These are phyloP conservation scores for Annulohypoxylon moriforme DNA, from an alignment of 495 filamentous ascomycete species.

Conservation along the genomic window DNA sequence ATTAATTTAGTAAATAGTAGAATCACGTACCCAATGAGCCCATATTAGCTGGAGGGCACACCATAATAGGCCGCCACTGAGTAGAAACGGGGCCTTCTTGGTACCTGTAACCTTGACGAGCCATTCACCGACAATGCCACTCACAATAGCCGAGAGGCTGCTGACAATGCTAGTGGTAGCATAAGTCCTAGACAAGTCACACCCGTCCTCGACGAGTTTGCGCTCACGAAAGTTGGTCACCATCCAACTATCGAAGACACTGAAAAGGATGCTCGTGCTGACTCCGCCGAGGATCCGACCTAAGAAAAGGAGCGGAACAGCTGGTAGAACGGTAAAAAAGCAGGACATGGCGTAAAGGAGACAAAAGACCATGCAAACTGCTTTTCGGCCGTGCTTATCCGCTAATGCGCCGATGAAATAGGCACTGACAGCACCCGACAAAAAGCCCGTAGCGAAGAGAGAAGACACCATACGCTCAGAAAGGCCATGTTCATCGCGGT, in stretches of 20 bases:
- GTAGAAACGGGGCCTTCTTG: conserved; percentile 63
- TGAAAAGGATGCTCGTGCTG: conserved; percentile 65
- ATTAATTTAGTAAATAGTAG: not conserved
- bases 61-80: conserved; percentile 53
- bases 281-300: conserved; percentile 66
- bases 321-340: conserved; percentile 55
- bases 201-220: conserved; percentile 47
- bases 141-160: conserved; percentile 61
- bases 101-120: conserved; percentile 56
- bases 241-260: conserved; percentile 69
- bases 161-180: conserved; percentile 64
- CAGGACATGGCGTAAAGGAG: conserved; percentile 62
- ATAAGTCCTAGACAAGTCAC: conserved; percentile 59
- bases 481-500: conserved; percentile 62
- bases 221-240: conserved; percentile 61
- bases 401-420: conserved; percentile 61
- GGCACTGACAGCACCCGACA: conserved; percentile 61
- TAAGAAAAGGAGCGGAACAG: conserved; percentile 55
- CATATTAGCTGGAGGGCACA: conserved; percentile 56
- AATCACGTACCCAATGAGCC: conserved; percentile 59
- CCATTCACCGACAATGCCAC: conserved; percentile 56
- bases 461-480: conserved; percentile 57
- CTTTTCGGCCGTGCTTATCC: conserved; percentile 62
- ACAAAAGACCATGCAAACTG: conserved; percentile 63
- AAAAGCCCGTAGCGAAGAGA: conserved; percentile 65